A percentile compares a stretch with the other conserved stretches of the same genome.
Evolutionary conservation across 208 protist species (phyloP).

Genomic region (Leptomonas seymouri): DNA sequence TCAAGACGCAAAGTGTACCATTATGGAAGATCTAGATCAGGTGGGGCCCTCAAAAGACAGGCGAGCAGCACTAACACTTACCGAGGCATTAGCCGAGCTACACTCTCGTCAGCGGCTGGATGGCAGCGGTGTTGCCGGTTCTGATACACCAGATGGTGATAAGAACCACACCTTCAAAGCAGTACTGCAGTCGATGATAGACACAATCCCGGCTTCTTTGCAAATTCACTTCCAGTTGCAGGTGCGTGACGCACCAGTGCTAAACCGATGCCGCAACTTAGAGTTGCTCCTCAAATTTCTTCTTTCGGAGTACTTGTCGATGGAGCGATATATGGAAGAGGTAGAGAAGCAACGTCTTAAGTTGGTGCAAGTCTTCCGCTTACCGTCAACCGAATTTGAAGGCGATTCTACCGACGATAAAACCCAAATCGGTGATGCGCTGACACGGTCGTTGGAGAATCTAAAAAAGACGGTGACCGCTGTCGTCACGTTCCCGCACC

Average conservation of each 20-base stretch:
- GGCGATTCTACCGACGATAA: not conserved
- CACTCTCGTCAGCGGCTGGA: slow-evolving; percentile 17
- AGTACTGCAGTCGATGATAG: slow-evolving; percentile 28
- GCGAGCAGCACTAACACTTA: slow-evolving; percentile 5
- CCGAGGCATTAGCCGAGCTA: slow-evolving; percentile 27
- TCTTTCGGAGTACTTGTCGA: slow-evolving; percentile 35
- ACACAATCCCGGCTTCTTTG: slow-evolving; percentile 29
- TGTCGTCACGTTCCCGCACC: slow-evolving; percentile 34
- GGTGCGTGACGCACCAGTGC: slow-evolving; percentile 14
- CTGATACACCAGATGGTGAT: not conserved
- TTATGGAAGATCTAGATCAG: slow-evolving; percentile 7
- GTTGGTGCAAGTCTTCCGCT: slow-evolving; percentile 19
- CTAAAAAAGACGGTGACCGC: slow-evolving; percentile 41
- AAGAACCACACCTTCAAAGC: slow-evolving; percentile 7
- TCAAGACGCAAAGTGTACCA: slow-evolving; percentile 7
- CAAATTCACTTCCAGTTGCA: slow-evolving; percentile 37
- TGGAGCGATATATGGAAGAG: slow-evolving; percentile 36
- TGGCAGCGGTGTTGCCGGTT: not conserved
- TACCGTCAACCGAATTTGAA: not conserved
- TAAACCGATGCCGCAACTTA: slow-evolving; percentile 18
- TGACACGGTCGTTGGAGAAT: slow-evolving; percentile 15
- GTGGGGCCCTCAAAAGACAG: not conserved
- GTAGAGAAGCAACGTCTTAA: slow-evolving; percentile 21
- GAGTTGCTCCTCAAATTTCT: slow-evolving; percentile 23
- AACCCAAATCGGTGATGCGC: slow-evolving; percentile 25